These are phyloP conservation scores for Phlebiopsis flavidoalba DNA, from an alignment of 768 basidiomycete species.

Conservation along the genomic window DNA sequence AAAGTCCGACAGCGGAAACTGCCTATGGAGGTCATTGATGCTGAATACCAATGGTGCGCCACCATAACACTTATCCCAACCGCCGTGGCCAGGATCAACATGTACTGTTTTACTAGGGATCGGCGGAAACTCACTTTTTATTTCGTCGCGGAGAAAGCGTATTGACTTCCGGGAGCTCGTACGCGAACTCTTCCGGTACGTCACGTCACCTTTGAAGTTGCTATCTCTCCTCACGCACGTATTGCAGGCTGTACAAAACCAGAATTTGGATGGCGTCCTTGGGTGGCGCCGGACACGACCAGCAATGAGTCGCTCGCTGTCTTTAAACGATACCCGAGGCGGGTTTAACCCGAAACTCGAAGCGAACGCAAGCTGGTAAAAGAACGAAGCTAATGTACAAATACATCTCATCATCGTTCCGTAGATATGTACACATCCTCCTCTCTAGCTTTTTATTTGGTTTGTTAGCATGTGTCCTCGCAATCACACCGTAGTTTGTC, in stretches of 20 bases:
- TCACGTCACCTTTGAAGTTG: slow-evolving; percentile 11
- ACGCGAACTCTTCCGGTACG: slow-evolving; percentile 85
- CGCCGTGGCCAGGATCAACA: background rate
- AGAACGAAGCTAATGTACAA: background rate
- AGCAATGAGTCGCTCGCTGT: slow-evolving; percentile 29
- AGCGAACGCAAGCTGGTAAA: background rate
- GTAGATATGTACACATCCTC: slow-evolving; percentile 4
- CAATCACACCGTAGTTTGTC: background rate
- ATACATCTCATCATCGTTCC: slow-evolving; percentile 6
- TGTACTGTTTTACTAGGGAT: slow-evolving; percentile 59
- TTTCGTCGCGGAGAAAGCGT: slow-evolving; percentile 90
- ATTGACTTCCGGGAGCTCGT: slow-evolving; percentile 97
- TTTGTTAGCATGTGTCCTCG: background rate
- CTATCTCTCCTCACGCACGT: background rate
- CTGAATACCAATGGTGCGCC: slow-evolving; percentile 92
- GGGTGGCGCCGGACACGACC: slow-evolving; percentile 40
- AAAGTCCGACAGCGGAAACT: slow-evolving; percentile 93
- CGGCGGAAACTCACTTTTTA: slow-evolving; percentile 98
- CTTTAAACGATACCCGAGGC: background rate
- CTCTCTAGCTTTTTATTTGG: background rate
- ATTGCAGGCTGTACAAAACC: slow-evolving; percentile 78
- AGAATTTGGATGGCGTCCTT: slow-evolving; percentile 94
- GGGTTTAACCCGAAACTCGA: background rate
- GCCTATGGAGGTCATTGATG: slow-evolving; percentile 98
- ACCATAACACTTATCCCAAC: background rate